phyloP scores from a whole-genome alignment of 805 yeast genomes.

The Alloascoidea africana region DNA sequence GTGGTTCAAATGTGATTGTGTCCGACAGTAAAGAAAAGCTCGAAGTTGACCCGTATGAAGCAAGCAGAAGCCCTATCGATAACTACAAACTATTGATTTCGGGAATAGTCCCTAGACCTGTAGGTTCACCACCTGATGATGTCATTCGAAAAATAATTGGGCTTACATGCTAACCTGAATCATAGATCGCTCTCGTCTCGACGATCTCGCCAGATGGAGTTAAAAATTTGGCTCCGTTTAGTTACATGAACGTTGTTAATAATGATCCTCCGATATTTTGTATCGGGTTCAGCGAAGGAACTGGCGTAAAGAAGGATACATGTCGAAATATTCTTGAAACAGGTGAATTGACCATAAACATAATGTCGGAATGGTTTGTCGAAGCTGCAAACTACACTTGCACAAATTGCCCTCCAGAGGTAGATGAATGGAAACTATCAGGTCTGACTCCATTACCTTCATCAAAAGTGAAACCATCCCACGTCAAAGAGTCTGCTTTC shows the following conservation, averaged over 20 bases:
- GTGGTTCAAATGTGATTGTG: slow-evolving; percentile 27
- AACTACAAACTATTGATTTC: slow-evolving; percentile 38
- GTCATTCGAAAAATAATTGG: too few species aligned
- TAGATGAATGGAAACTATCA: slow-evolving; percentile 39
- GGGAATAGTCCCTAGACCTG: slow-evolving; percentile 42
- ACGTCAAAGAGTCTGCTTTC: slow-evolving; percentile 48
- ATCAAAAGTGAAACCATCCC: slow-evolving; percentile 31
- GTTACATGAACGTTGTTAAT: slow-evolving; percentile 31
- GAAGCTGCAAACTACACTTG: slow-evolving; percentile 46
- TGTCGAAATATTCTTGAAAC: slow-evolving; percentile 31
- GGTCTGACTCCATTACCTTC: slow-evolving; percentile 36
- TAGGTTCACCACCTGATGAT: background rate
- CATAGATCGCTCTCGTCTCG: slow-evolving; percentile 35
- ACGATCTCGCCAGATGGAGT: slow-evolving; percentile 27
- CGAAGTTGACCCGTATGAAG: slow-evolving; percentile 31
- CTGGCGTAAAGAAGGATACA: slow-evolving; percentile 31
- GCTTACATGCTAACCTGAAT: too few species aligned
- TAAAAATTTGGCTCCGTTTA: slow-evolving; percentile 44
- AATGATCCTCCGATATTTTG: slow-evolving; percentile 45
- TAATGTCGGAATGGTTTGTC: slow-evolving; percentile 46
- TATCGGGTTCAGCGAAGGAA: slow-evolving; percentile 29
- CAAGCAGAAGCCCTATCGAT: slow-evolving; percentile 22
- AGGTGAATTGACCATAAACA: slow-evolving; percentile 37
- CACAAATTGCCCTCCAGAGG: slow-evolving; percentile 29
- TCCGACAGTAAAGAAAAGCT: slow-evolving; percentile 32